Conservation (phyloP, 2,329 filamentous ascomycete genomes). For the Fusarium neocosmosporiellum region DNA sequence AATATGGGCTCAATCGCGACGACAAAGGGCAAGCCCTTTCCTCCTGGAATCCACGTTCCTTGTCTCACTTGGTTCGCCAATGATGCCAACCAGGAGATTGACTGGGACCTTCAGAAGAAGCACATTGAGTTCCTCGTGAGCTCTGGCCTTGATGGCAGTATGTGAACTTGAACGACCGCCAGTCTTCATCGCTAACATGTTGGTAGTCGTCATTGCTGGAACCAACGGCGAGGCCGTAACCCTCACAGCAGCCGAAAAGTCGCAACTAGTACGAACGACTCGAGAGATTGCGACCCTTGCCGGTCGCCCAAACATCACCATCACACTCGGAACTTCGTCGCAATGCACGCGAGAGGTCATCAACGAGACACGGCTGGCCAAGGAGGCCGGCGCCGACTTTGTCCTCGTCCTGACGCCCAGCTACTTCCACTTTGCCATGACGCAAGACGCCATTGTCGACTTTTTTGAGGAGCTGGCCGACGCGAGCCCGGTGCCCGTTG, state of each 20-base stretch:
- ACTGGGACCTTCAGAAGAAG: conserved; percentile 64
- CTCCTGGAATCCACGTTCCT: conserved; percentile 67
- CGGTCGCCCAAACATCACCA: conserved; percentile 66
- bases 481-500: conserved; percentile 68
- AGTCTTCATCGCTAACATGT: conserved; percentile 18
- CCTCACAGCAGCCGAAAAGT: conserved; percentile 72
- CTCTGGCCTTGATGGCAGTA: conserved; percentile 63
- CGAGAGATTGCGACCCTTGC: conserved; percentile 68
- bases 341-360: conserved; percentile 75
- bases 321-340: conserved; percentile 75
- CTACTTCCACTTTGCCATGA: conserved; percentile 76
- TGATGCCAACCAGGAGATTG: conserved; percentile 61
- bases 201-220: conserved; percentile 72
- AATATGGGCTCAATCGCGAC: conserved; percentile 45
- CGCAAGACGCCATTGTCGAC: conserved; percentile 66
- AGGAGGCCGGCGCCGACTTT: conserved; percentile 73
- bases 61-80: conserved; percentile 66
- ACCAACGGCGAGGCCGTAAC: conserved; percentile 82
- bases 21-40: conserved; percentile 49
- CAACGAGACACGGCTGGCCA: conserved; percentile 71
- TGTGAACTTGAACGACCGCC: not conserved
- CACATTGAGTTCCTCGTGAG: conserved; percentile 65
- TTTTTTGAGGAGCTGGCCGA: conserved; percentile 72
- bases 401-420: conserved; percentile 76
- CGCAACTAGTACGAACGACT: conserved; percentile 69